Evolutionary conservation across 352 stramenopile species (phyloP).

Genomic region (Globisporangium irregulare): DNA sequence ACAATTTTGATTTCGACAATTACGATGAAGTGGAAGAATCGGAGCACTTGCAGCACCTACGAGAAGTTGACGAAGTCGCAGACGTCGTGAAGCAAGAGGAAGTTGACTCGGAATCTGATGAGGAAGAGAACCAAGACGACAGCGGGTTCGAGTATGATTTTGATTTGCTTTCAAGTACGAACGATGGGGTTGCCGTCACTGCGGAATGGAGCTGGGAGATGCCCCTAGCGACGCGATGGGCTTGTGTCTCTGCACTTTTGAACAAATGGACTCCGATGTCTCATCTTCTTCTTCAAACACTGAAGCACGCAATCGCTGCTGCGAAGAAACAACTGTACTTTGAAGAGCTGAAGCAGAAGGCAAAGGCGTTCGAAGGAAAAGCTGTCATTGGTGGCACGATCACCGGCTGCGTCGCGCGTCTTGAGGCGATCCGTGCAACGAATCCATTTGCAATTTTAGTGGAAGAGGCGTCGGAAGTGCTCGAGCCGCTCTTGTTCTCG

Average conservation of each 20-base stretch:
- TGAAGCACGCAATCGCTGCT: conserved; percentile 16
- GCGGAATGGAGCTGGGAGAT: conserved; percentile 75
- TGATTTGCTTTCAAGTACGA: conserved; percentile 4
- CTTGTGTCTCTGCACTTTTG: conserved; percentile 30
- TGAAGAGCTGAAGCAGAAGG: conserved; percentile 65
- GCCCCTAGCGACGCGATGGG: conserved; percentile 56
- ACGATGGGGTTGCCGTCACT: conserved; percentile 11
- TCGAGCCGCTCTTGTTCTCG: conserved; percentile 84
- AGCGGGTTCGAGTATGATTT: conserved; percentile 19
- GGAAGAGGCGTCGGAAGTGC: conserved; percentile 85
- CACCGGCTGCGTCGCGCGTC: conserved; percentile 76
- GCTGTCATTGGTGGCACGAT: conserved; percentile 86
- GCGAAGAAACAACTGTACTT: conserved; percentile 49
- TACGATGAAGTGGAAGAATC: conserved; percentile 75
- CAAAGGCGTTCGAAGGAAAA: conserved; percentile 79
- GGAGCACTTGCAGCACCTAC: conserved; percentile 80
- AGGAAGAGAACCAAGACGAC: conserved; percentile 6
- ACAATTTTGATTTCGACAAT: conserved; percentile 33
- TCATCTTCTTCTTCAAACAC: background rate
- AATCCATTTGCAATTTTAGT: conserved; percentile 87
- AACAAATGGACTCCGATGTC: conserved; percentile 22
- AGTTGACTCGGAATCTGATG: background rate
- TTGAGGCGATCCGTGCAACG: conserved; percentile 80
- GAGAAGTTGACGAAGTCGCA: conserved; percentile 73
- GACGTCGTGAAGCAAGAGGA: conserved; percentile 35